A percentile compares a stretch with the other conserved stretches of the same genome.
These are phyloP conservation scores for Neurospora sp. DNA, from an alignment of 495 filamentous ascomycete species.

Conservation along the genomic window DNA sequence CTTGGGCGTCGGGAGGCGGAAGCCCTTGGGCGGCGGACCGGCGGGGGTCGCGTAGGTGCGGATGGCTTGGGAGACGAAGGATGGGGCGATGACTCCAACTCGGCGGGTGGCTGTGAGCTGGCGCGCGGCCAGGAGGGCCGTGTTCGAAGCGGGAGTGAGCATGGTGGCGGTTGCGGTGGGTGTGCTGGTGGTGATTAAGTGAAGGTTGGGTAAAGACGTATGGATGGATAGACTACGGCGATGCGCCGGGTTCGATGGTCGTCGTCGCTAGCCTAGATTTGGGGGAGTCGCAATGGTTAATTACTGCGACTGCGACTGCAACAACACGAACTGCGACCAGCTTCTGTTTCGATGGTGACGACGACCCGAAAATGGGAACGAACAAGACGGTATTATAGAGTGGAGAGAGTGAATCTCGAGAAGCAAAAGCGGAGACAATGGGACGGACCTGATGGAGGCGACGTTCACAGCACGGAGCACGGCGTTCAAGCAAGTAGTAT, in stretches of 20 bases:
- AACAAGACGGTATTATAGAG: not conserved
- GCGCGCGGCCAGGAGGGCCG: conserved; percentile 8
- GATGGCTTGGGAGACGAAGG: conserved; percentile 16
- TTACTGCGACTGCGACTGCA: not conserved
- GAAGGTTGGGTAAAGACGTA: not conserved
- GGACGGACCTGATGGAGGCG: conserved; percentile 7
- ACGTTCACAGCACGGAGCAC: too few species aligned
- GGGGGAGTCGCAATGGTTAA: not conserved
- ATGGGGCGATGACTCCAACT: conserved; percentile 16
- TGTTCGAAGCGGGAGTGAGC: not conserved
- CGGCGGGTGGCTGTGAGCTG: conserved; percentile 23
- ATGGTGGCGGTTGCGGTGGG: conserved; percentile 1
- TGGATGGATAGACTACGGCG: not conserved
- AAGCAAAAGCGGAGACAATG: not conserved
- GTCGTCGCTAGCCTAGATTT: not conserved
- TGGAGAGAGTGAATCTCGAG: not conserved
- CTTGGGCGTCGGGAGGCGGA: conserved; percentile 58
- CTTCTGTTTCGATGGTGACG: not conserved
- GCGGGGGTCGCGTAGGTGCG: conserved; percentile 62
- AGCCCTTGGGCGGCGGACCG: conserved; percentile 66
- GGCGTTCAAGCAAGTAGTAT: too few species aligned
- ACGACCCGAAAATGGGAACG: not conserved
- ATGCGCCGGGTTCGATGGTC: not conserved
- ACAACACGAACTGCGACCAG: not conserved
- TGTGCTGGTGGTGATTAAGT: conserved; percentile 3